Evolutionary conservation across 352 stramenopile species (phyloP), one percentile per base, ranked within the genome.

Genomic region (Phytophthora pluvialis): DNA sequence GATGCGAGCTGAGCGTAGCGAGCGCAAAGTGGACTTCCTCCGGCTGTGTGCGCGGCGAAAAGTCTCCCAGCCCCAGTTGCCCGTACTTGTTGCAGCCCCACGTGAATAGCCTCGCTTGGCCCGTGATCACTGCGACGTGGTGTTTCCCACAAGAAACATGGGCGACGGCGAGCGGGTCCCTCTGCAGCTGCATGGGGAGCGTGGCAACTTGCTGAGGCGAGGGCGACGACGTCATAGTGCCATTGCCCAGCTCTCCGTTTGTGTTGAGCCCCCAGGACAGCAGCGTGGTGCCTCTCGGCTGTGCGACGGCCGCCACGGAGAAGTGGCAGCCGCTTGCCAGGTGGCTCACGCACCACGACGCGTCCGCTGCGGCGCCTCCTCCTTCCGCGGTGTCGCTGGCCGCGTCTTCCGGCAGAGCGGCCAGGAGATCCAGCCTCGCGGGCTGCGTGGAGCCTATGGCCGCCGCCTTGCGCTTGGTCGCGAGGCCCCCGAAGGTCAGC

Each of bases 1-100:
- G 80, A 18, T 82, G 72, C 1, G 80, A 88, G 12, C 67, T 81
- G 21, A 86, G 63, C 6, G 73, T 60, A 0, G 69, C 75, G 1
- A 79, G 71, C 0, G 77, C 74, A 38, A 89, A 86, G 7, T 79
- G 65, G 5, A 94, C 81, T 52, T 87, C 81, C 1, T 80, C 68
- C 0, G 85, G 85, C n/a, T 60, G 49, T 2, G 73, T 60, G 0
- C 74, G 54, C 18, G 79, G 70, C 0, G 75, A 63, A 55, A 81
- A 94, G 54, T 91, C 80, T 10, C 77, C 72, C 25, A 86, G 64
- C 0, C 85, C 85, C 1, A 94, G 68, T 32, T 94, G 85, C 9
- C 83, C 85, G 50, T 86, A 83, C 48, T 90, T 90, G 67, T 90
- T 91, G 59, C 74, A 79, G 12, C 86, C 81, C 81, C 86, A 94